Evolutionary conservation across 2,329 filamentous ascomycete species (phyloP), one percentile per base, ranked within the genome.

Genomic region (Chaetomiaceae sp.): DNA sequence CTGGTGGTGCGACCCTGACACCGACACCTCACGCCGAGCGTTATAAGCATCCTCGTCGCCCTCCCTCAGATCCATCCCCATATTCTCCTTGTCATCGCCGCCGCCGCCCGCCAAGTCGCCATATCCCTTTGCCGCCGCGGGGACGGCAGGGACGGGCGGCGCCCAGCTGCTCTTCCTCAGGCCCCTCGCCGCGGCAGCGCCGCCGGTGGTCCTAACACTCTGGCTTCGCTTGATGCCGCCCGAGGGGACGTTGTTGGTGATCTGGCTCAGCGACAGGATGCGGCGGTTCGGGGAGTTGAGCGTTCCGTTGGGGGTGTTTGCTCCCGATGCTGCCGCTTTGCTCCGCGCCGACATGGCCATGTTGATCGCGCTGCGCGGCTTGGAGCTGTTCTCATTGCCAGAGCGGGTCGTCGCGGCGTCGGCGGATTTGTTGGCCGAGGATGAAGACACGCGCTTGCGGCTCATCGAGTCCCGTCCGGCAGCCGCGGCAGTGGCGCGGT

Each of bases 191-290:
- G 68, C 70, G 3, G 37, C 46, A n/a, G 35, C 51, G 33, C 42
- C 51, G 4, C 70, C 72, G 23, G 82, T 76, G 19, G 81, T 81
- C 60, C 87, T 84, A 58, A 89, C 86, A 51, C 86, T 90, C 65
- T 91, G 86, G 66, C 86, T 91, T 54, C 87, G 79, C 70, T 85
- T 86, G 58, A 95, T 75, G 41, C 80, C 82, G 17, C 80, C 77
- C 7, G 70, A 71, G 5, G 82, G 74, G 30, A 81, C 74, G 63
- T 93, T 92, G 65, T 85, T 84, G 48, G 82, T 88, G 60, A 97
- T 95, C 69, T 96, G 89, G 65, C 86, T 95, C 31, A 97, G 80
- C 44, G 89, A 96, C 53, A 95, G 79, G 62, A 97, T 96, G 43
- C 93, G 83, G 35, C 92, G 80, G 65, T 38, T 27, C 5, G 50